Evolutionary conservation across 768 basidiomycete genomes (phyloP).

Genomic region (Boletus subcaerulescens): DNA sequence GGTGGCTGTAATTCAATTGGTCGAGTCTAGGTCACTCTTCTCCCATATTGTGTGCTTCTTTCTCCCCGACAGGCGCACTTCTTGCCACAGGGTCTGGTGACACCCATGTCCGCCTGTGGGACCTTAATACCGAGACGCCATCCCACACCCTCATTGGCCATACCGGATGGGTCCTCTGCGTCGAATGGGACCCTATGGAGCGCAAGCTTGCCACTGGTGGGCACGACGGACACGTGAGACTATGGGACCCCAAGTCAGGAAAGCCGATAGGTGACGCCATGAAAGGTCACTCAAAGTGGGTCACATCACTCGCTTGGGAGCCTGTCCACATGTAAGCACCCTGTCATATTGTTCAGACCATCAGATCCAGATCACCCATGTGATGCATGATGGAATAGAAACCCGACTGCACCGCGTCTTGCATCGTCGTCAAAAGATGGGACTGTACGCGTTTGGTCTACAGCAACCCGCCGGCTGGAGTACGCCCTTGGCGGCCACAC

Average conservation of each 20-base stretch:
- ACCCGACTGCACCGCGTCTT: constrained; percentile 72
- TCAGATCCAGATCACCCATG: constrained; percentile 4
- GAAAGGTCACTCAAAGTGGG: constrained; percentile 95
- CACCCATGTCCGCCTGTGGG: constrained; percentile 90
- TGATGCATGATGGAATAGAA: constrained; percentile 44
- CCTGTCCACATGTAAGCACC: constrained; percentile 81
- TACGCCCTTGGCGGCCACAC: constrained; percentile 92
- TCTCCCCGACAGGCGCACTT: constrained; percentile 88
- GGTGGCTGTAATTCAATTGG: constrained; percentile 2
- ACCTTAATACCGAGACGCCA: constrained; percentile 89
- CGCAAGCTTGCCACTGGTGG: constrained; percentile 89
- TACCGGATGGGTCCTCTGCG: constrained; percentile 93
- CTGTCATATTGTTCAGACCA: not conserved
- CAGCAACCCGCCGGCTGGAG: constrained; percentile 63
- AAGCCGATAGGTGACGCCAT: constrained; percentile 85
- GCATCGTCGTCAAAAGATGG: constrained; percentile 97
- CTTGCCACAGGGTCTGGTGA: constrained; percentile 97
- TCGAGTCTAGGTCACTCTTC: constrained; percentile 71
- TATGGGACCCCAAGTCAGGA: constrained; percentile 95
- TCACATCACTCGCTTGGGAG: constrained; percentile 94
- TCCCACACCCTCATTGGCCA: constrained; percentile 86
- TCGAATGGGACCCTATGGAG: constrained; percentile 96
- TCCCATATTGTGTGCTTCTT: constrained; percentile 91
- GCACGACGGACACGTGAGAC: constrained; percentile 86
- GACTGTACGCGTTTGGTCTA: constrained; percentile 93